These are phyloP conservation scores for Heliosperma pusillum DNA, from an alignment of 148 eudicot species.

Conservation along the genomic window DNA sequence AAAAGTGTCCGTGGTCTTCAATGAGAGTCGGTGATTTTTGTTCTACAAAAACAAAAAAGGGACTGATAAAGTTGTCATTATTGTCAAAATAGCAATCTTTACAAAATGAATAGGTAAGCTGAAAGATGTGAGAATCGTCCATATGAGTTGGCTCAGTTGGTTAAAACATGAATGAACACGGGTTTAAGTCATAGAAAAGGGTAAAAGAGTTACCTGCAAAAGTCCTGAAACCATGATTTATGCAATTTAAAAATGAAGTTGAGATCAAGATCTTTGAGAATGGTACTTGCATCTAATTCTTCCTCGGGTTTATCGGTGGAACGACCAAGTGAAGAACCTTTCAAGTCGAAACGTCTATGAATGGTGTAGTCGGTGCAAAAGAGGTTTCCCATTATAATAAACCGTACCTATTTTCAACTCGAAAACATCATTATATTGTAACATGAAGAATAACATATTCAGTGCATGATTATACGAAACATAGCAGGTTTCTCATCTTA, in stretches of 20 bases:
- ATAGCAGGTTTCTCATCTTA: slow-evolving; percentile 21
- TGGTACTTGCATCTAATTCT: slow-evolving; percentile 81
- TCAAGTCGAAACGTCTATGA: slow-evolving; percentile 82
- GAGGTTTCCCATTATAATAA: slow-evolving; percentile 93
- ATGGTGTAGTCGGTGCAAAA: slow-evolving; percentile 71
- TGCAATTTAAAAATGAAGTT: slow-evolving; percentile 77
- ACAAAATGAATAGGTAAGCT: no score
- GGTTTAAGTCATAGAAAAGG: no score
- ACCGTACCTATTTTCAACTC: slow-evolving; percentile 55
- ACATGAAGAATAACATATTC: not conserved
- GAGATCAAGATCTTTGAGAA: slow-evolving; percentile 94
- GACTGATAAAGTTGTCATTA: no score
- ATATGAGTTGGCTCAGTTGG: no score
- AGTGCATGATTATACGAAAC: not conserved
- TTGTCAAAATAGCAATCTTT: no score
- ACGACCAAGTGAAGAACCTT: slow-evolving; percentile 97
- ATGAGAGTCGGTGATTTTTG: no score
- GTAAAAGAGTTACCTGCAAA: slow-evolving; percentile 56
- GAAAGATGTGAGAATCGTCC: no score
- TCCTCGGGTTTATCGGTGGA: slow-evolving; percentile 81
- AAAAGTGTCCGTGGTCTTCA: no score
- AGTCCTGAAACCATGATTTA: slow-evolving; percentile 87
- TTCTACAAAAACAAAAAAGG: no score
- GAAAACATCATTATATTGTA: slow-evolving; percentile 16
- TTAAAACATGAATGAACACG: no score